Conservation (phyloP, 208 protist species). For the Angomonas desouzai region DNA sequence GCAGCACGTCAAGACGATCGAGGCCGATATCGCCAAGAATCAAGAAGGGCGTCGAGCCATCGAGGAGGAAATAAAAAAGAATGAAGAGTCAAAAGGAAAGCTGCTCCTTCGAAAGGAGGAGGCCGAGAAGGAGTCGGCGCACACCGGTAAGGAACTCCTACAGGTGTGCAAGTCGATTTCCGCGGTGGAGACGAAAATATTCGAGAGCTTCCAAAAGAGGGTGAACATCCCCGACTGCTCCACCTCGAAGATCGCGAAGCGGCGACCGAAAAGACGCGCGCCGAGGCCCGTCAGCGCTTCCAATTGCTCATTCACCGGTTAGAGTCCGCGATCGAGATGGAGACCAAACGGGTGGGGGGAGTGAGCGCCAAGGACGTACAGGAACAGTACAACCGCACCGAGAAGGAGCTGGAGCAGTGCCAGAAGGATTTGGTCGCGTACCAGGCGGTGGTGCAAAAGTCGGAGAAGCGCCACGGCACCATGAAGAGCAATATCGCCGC, state of each 20-base stretch:
- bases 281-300: constrained; percentile 67
- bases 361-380: constrained; percentile 32
- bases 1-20: constrained; percentile 41
- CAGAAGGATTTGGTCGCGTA: constrained; percentile 56
- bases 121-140: constrained; percentile 31
- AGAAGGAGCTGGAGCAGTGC: constrained; percentile 54
- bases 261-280: constrained; percentile 41
- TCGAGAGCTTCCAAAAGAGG: constrained; percentile 84
- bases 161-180: constrained; percentile 48
- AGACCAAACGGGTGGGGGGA: constrained; percentile 50
- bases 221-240: constrained; percentile 86
- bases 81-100: constrained; percentile 24
- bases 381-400: constrained; percentile 28
- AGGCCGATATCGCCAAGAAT: constrained; percentile 31
- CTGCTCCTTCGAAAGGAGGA: constrained; percentile 18
- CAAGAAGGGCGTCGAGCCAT: constrained; percentile 32
- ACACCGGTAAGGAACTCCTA: constrained; percentile 47
- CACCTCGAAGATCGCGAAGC: constrained; percentile 82
- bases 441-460: constrained; percentile 41
- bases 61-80: constrained; percentile 28
- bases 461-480: constrained; percentile 42
- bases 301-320: constrained; percentile 71
- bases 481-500: constrained; percentile 29
- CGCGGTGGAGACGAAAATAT: constrained; percentile 78
- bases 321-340: constrained; percentile 69